These are phyloP conservation scores for Verbena officinalis DNA, from an alignment of 257 asterid genomes.

Conservation along the genomic window DNA sequence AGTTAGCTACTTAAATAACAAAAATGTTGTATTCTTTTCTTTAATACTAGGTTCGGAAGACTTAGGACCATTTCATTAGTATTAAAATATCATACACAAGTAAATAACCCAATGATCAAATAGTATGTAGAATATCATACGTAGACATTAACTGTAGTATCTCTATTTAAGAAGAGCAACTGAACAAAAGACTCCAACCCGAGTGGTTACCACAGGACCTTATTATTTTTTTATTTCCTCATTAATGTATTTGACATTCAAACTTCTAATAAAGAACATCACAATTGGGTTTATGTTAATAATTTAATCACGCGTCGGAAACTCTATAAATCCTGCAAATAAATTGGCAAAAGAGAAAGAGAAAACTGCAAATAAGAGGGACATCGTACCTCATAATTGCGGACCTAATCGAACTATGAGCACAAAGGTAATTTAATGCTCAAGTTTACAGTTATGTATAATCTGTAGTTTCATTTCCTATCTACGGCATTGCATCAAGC, in stretches of 20 bases:
- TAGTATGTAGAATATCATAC: too few species aligned
- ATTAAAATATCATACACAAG: too few species aligned
- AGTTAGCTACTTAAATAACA: too few species aligned
- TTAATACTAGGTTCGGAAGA: too few species aligned
- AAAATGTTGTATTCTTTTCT: too few species aligned
- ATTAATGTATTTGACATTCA: not conserved
- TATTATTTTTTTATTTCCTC: not conserved
- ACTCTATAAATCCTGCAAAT: too few species aligned
- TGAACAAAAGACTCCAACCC: not conserved
- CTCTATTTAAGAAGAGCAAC: not conserved
- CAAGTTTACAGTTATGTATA: not conserved
- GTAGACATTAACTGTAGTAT: too few species aligned
- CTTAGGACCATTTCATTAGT: too few species aligned
- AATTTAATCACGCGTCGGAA: not conserved
- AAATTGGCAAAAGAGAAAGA: too few species aligned
- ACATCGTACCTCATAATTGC: not conserved
- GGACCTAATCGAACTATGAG: constrained; percentile 11
- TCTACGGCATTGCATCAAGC: not conserved
- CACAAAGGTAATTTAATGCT: constrained; percentile 18
- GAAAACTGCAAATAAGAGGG: too few species aligned
- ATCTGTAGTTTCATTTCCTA: not conserved
- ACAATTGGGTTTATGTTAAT: not conserved
- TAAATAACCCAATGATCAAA: too few species aligned
- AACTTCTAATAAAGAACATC: not conserved
- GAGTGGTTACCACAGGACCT: not conserved